Base-by-base conservation (phyloP, 371 early-diverging fungal genomes). In the Apophysomyces trapeziformis region DNA sequence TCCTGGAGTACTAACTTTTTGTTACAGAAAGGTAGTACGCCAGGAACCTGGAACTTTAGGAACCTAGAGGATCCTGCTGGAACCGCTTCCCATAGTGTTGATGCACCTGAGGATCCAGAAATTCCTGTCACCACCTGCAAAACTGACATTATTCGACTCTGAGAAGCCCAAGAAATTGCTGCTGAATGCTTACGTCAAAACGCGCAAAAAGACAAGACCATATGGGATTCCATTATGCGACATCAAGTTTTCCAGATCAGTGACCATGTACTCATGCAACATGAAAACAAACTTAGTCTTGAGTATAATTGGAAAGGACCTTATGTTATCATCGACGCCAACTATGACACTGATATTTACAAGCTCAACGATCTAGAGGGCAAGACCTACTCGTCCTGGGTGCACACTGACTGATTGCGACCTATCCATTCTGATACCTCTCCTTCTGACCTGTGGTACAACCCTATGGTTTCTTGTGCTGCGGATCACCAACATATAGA, bases 251-350 rank as follows among this genome's bases (percentile, higher is more conserved):
- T 64, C 26, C 6, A 60, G 3, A 18, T 65, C 58, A 62, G 65
- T 35, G 65, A 69, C 35, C 43, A 50, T 18, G 69, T 69, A 1
- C 59, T 64, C n/a, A n/a, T 69, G 46, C 47, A 62, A n/a, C 21
- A 59, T 13, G 69, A 69, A 58, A 37, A 61, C 14, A 57, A 50
- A 16, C 7, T 46, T 39, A 54, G 62, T 12, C 41, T 69, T 45
- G 68, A 68, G 16, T 50, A 35, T 11, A 63, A 43, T 26, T 68
- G 68, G 68, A 63, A 45, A 13, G 68, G 68, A 4, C 68, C 68
- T 3, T 63, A 59, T 21, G 35, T 38, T 7, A 43, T 68, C 13
- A 7, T 54, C 26, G 63, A 36, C 21, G 6, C 12, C 1, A 57
- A 68, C 32, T 21, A 26, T 0, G 58, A 62, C 18, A 63, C 46